Evolutionary conservation across 805 yeast genomes (phyloP), one percentile per base, ranked within the genome.

Genomic region (Nakazawaea pomicola): DNA sequence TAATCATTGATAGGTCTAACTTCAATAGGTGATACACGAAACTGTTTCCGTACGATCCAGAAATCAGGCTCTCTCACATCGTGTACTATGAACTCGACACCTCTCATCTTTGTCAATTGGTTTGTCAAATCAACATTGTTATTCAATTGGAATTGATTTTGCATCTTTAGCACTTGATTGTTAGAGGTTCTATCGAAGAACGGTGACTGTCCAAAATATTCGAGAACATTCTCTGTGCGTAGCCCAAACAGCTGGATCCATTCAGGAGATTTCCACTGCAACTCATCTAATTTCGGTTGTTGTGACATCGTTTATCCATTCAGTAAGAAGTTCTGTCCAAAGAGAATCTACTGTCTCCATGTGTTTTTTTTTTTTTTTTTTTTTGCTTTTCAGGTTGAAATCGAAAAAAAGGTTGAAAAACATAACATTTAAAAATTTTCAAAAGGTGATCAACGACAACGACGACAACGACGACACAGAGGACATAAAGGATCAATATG

Each of bases 181-280:
- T 89, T 93, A 33, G 96, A 84, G 1, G 95, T 79, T 49, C 97
- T 74, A 57, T 91, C 97, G 57, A 85, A 93, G 63, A 91, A 95
- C 1, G 99, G 99, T 2, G 96, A 86, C 51, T 87, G 86, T 4
- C 96, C 70, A 55, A 93, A 90, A 62, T 93, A 93, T 45, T 93
- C 98, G 16, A 93, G 71, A 1, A 93, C 96, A 56, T 90, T 93
- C 40, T 81, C 95, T 0, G 95, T 84, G 33, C 89, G 72, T 18
- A 93, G 73, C 0, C 96, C 97, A 57, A 80, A 80, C 40, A 81
- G 76, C 57, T 89, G 95, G 48, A 93, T 88, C 95, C 96, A 93
- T 60, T 93, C 99, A 1, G 99, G 98, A 3, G 93, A 83, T 49
- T 90, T 78, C 99, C 99, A 93, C 59, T 90, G 98, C 31, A 93